Base-by-base conservation (phyloP, 257 asterid species). In the Vinca minor region DNA sequence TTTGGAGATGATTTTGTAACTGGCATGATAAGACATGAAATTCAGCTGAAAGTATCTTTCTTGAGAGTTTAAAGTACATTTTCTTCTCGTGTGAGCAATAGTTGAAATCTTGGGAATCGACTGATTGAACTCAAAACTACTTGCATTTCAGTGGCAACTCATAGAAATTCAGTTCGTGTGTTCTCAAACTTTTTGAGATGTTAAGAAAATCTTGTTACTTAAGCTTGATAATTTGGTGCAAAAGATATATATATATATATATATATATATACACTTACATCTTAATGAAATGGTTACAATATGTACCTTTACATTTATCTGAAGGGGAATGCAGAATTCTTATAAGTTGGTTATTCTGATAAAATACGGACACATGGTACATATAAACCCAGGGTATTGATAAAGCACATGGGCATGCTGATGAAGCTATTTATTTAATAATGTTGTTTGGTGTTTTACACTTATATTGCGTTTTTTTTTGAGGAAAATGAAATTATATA, bases 111-210 rank as follows among this genome's bases (percentile, higher is more conserved):
- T 20, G 48, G 2, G 14, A 25, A n/a, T 12, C 38, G 11, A 48
- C 23, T 14, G 17, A 32, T 8, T 47, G 9, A 4, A 47, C 36
- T 20, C 4, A 4, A 20, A 34, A 14, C 38, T 20, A 17, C 47
- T 63, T 63, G 10, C 46, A 47, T 34, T 46, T 34, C 10, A 63
- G 26, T 34, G 10, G 36, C 53, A 63, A n/a, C 58, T 47, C 54
- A 1, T 46, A 32, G 46, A n/a, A 11, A 46, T 9, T 13, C 8
- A n/a, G 20, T 63, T 31, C 46, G 18, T 26, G 17, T 20, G 23
- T 0, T 0, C 46, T 29, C 13, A 46, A 13, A 0, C 2, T 41
- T 17, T 20, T 44, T 62, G 63, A 34, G 45, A 14, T 28, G 29
- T n/a, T 2, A 36, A n/a, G 47, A 8, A 20, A n/a, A 59, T 59